Conservation (phyloP, 208 protist genomes). For the Trypanosoma rangeli region DNA sequence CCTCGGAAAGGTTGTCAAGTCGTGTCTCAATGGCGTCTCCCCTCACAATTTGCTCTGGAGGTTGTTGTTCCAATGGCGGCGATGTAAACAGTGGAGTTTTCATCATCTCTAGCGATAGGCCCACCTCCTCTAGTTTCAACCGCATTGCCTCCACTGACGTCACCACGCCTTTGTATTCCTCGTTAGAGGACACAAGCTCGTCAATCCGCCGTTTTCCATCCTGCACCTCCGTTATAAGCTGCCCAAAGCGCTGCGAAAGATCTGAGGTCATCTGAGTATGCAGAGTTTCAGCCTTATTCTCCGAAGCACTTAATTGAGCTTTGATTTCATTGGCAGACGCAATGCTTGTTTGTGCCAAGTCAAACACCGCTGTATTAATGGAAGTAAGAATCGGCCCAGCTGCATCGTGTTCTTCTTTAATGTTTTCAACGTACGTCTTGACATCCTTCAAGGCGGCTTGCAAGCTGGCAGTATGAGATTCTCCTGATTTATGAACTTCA, state of each 20-base stretch:
- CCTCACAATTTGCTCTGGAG: neutral
- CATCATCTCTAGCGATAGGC: conserved; percentile 13
- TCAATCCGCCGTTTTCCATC: conserved; percentile 18
- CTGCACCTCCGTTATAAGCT: conserved; percentile 12
- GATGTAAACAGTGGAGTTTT: neutral
- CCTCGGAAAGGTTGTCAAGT: conserved; percentile 15
- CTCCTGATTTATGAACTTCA: neutral
- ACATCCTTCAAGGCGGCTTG: conserved; percentile 14
- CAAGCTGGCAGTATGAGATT: conserved; percentile 1
- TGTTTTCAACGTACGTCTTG: conserved; percentile 5
- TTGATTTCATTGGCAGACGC: conserved; percentile 8
- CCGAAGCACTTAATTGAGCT: conserved; percentile 6
- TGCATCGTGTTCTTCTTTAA: neutral
- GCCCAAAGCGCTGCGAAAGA: conserved; percentile 9
- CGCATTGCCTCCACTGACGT: conserved; percentile 17
- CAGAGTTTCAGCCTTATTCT: conserved; percentile 2
- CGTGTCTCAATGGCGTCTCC: neutral
- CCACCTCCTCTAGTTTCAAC: conserved; percentile 20
- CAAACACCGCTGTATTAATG: conserved; percentile 8
- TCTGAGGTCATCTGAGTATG: conserved; percentile 4
- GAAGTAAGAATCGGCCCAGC: conserved; percentile 2
- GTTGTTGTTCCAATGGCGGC: neutral
- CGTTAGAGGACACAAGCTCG: conserved; percentile 16
- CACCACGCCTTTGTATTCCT: conserved; percentile 15
- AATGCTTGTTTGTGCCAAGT: conserved; percentile 9